These are phyloP conservation scores for Aureobasidium sp. DNA, from an alignment of 2,329 filamentous ascomycete species.

Conservation along the genomic window DNA sequence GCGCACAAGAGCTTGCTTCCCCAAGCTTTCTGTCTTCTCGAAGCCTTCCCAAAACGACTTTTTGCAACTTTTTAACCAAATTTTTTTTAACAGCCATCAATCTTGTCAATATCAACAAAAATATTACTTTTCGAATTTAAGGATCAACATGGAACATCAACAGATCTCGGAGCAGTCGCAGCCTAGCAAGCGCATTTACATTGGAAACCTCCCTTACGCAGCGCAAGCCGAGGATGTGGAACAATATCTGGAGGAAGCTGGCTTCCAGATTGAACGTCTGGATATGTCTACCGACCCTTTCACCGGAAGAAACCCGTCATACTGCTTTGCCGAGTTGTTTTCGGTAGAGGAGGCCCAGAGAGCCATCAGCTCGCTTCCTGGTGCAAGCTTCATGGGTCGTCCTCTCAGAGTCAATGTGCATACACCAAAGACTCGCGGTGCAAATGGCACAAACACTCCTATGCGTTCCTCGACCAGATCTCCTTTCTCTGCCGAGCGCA, in stretches of 20 bases:
- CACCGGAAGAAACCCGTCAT: slow-evolving; percentile 60
- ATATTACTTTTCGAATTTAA: neutral
- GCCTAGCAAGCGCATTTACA: slow-evolving; percentile 31
- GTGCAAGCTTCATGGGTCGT: slow-evolving; percentile 47
- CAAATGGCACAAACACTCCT: slow-evolving; percentile 1
- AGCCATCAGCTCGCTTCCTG: slow-evolving; percentile 50
- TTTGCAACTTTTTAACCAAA: neutral
- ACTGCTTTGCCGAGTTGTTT: slow-evolving; percentile 64
- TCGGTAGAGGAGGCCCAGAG: slow-evolving; percentile 47
- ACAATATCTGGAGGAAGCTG: slow-evolving; percentile 35
- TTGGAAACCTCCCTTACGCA: slow-evolving; percentile 47
- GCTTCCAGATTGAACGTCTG: slow-evolving; percentile 41
- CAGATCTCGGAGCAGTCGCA: neutral
- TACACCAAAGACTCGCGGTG: slow-evolving; percentile 12
- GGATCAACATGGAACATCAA: neutral
- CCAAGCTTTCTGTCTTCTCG: slow-evolving; percentile 2
- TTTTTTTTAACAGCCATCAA: neutral
- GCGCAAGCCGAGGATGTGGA: slow-evolving; percentile 44
- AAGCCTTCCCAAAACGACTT: slow-evolving; percentile 7
- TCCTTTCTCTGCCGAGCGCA: neutral
- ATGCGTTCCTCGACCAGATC: neutral
- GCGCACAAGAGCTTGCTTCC: neutral
- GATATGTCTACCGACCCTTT: slow-evolving; percentile 62
- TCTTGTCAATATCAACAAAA: neutral
- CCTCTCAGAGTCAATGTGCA: slow-evolving; percentile 50